A percentile compares a stretch with the other conserved stretches of the same genome.
phyloP scores from a whole-genome alignment of 2,329 filamentous ascomycete genomes.

The Didymellaceae sp. region DNA sequence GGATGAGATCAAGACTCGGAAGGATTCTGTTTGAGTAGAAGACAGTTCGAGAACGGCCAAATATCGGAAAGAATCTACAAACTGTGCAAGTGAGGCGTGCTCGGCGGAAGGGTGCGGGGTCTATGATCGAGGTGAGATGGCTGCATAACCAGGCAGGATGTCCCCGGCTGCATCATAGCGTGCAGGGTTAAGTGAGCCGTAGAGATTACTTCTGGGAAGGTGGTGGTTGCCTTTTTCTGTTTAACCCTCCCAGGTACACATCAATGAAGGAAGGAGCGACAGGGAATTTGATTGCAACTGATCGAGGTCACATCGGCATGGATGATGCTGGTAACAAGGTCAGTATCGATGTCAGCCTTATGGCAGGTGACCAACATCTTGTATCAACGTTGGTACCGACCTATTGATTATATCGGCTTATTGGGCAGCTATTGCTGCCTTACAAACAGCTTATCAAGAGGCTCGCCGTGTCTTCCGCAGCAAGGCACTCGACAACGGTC shows the following conservation, averaged over 20 bases:
- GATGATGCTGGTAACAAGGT: slow-evolving; percentile 8
- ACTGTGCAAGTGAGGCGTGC: slow-evolving; percentile 9
- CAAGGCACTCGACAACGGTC: neutral
- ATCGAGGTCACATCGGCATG: neutral
- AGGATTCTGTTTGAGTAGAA: slow-evolving; percentile 11
- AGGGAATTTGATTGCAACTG: neutral
- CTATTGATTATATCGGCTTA: neutral
- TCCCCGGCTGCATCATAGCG: slow-evolving; percentile 11
- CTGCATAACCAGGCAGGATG: slow-evolving; percentile 8
- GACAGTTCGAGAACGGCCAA: neutral
- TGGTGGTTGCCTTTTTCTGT: neutral
- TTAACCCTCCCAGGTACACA: neutral
- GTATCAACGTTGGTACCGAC: neutral
- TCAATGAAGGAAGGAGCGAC: neutral
- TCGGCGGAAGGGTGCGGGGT: slow-evolving; percentile 13
- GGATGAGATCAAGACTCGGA: slow-evolving; percentile 1
- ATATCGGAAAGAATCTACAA: neutral
- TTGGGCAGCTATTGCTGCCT: slow-evolving; percentile 14
- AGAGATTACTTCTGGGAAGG: slow-evolving; percentile 1
- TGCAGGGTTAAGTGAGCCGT: slow-evolving; percentile 12
- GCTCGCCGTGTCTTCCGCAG: neutral
- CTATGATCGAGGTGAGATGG: slow-evolving; percentile 11
- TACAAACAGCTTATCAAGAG: neutral
- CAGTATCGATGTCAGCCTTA: neutral
- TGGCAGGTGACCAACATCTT: neutral